Base-by-base conservation (phyloP, 495 filamentous ascomycete species). In the Chaetomium fimeti region DNA sequence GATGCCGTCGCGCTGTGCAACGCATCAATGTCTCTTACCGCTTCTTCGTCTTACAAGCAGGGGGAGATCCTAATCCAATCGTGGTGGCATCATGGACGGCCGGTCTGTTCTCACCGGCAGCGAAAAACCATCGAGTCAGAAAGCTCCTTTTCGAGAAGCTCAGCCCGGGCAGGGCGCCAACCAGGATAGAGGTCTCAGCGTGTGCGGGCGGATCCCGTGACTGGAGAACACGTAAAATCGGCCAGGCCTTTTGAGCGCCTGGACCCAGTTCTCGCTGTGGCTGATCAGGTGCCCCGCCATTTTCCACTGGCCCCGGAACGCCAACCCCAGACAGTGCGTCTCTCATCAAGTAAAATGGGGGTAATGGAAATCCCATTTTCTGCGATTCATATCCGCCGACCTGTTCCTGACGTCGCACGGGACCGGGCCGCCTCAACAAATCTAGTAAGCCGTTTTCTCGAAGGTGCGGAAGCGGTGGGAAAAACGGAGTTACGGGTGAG, bases 321-420 rank as follows among this genome's bases (percentile, higher is more conserved):
- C 51, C 27, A 61, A 66, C 57, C 53, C 53, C 42, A 9, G 65
- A 54, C 62, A 40, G 48, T 67, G 71, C 66, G 52, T 68, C 67
- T 66, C 49, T 55, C 27, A 75, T 77, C 72, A 77, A 67, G 75
- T 77, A 77, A 77, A 68, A 66, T 73, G 70, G 74, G 75, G 75
- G 75, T 77, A 77, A 76, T 76, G 62, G 67, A 76, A 76, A 75
- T 42, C 63, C 49, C 43, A 42, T 57, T 32, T 48, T 13, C 20
- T 49, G 32, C 60, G 40, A 25, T 57, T 53, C 49, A 27, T 61
- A 25, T 51, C 53, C 13, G 12, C 54, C 48, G 52, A 59, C 32
- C 29, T 66, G 64, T 61, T 58, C 62, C 32, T 70, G 67, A 62
- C 45, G 68, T 67, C 64, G 66, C 71, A 71, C 66, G 66, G 63